phyloP scores from a whole-genome alignment of 2,329 filamentous ascomycete species.

The Cryphonectria parasitica region DNA sequence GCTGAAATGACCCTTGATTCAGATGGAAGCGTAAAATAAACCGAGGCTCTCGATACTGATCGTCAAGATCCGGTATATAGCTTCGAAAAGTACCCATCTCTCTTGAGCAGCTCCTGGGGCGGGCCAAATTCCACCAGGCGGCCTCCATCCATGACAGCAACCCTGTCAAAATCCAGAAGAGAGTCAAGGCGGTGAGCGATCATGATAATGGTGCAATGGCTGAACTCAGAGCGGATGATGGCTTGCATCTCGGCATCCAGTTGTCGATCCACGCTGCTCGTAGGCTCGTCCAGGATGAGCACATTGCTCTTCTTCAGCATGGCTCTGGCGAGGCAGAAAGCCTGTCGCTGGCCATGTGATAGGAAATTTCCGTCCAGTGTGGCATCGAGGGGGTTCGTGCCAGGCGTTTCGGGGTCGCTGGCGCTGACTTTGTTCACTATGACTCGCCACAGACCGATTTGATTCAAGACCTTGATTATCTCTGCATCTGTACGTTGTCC shows the following conservation, averaged over 20 bases:
- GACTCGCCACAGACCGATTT: neutral
- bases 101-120: slow-evolving; percentile 31
- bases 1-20: too few species aligned
- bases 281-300: slow-evolving; percentile 48
- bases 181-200: slow-evolving; percentile 42
- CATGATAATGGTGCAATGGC: slow-evolving; percentile 51
- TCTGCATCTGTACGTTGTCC: neutral
- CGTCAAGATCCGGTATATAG: too few species aligned
- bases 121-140: slow-evolving; percentile 45
- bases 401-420: neutral
- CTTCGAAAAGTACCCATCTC: too few species aligned
- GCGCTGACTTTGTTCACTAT: neutral
- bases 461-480: neutral
- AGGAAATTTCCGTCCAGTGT: slow-evolving; percentile 35
- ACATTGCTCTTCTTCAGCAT: slow-evolving; percentile 44
- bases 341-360: slow-evolving; percentile 53
- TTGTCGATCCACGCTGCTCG: slow-evolving; percentile 39
- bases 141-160: slow-evolving; percentile 52
- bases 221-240: slow-evolving; percentile 34
- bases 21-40: too few species aligned
- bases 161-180: slow-evolving; percentile 52
- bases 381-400: neutral
- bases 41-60: too few species aligned
- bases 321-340: slow-evolving; percentile 52
- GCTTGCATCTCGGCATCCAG: slow-evolving; percentile 32